Conservation (phyloP, 2,329 filamentous ascomycete genomes). For the Trichophyton simii region DNA sequence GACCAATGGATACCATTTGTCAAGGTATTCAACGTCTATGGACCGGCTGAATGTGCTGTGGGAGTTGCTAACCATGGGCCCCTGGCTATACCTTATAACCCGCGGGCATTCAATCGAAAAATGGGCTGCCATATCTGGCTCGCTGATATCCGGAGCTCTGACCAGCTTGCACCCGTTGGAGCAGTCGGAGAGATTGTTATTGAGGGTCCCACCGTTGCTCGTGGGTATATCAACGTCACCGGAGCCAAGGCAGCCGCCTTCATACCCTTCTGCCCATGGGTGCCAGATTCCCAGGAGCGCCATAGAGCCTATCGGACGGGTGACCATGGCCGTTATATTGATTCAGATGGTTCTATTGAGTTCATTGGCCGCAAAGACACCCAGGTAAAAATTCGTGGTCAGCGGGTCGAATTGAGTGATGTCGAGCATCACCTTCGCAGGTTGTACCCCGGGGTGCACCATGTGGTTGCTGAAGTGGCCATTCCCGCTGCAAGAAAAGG, state of each 20-base stretch:
- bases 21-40: constrained; percentile 29
- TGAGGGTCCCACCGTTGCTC: constrained; percentile 26
- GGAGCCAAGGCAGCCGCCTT: constrained; percentile 13
- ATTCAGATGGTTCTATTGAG: constrained; percentile 10
- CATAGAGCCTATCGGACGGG: constrained; percentile 15
- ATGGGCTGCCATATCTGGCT: constrained; percentile 13
- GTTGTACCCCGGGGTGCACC: no score
- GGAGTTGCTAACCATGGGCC: neutral
- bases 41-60: constrained; percentile 10
- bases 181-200: constrained; percentile 30
- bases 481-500: neutral
- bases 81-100: neutral
- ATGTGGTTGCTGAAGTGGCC: neutral
- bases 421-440: constrained; percentile 43
- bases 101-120: neutral
- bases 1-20: constrained; percentile 19
- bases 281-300: neutral
- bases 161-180: constrained; percentile 23
- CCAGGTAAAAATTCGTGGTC: constrained; percentile 75
- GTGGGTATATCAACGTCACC: constrained; percentile 23
- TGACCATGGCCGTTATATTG: constrained; percentile 13
- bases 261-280: constrained; percentile 3
- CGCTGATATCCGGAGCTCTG: constrained; percentile 13
- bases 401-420: constrained; percentile 71
- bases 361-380: constrained; percentile 18